phyloP scores from a whole-genome alignment of 1,284 basidiomycete species.

The Hemileia vastatrix region DNA sequence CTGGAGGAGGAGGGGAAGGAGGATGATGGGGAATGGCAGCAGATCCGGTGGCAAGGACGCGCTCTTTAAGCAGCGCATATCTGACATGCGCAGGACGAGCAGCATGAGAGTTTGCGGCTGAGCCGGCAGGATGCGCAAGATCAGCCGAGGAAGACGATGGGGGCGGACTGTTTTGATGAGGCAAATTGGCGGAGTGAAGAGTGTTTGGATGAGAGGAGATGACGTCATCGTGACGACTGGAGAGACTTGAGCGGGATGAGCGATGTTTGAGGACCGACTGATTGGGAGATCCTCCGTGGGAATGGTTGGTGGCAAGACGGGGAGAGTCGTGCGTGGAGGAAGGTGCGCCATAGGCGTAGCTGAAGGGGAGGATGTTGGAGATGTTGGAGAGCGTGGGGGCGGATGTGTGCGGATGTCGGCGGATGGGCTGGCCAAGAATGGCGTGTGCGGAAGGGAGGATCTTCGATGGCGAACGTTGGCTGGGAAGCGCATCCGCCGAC shows the following conservation, averaged over 20 bases:
- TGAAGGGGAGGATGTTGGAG: conserved; percentile 2
- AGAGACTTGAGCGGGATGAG: no score
- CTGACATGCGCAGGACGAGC: background rate
- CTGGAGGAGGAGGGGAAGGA: conserved; percentile 1
- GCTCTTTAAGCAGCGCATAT: conserved; percentile 10
- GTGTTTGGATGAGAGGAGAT: background rate
- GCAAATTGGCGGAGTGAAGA: background rate
- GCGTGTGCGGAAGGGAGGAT: conserved; percentile 12
- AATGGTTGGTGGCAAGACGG: background rate
- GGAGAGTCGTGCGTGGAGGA: background rate
- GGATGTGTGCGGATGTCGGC: conserved; percentile 6
- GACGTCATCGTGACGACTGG: background rate
- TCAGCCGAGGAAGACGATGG: background rate
- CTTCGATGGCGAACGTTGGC: no score
- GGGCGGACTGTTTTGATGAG: no score
- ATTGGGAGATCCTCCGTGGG: background rate
- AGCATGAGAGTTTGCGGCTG: background rate
- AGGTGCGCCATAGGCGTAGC: conserved; percentile 19
- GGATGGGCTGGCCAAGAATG: conserved; percentile 8
- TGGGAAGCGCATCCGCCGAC: no score
- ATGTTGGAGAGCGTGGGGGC: background rate
- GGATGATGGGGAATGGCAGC: background rate
- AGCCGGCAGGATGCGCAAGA: background rate
- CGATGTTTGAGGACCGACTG: background rate
- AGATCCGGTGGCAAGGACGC: conserved; percentile 1